Evolutionary conservation across 1,284 basidiomycete species (phyloP), one percentile per base, ranked within the genome.

Genomic region (Ceratobasidium theobromae): DNA sequence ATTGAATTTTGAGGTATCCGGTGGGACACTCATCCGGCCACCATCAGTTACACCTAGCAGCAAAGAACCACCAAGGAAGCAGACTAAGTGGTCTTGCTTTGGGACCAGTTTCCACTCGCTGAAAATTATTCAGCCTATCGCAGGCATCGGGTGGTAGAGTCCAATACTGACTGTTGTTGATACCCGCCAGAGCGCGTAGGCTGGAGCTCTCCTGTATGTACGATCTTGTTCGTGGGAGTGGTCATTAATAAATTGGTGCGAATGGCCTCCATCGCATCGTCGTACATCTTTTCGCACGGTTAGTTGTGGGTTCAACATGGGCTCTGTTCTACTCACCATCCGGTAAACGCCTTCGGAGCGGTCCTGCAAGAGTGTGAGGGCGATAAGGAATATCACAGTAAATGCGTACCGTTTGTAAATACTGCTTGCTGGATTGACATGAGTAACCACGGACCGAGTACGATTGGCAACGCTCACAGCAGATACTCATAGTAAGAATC

Each of bases 81-180:
- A 98, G 0, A 93, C 94, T n/a, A 98, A 84, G 75, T 97, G 95
- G 75, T 98, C 95, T 78, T 98, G 95, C 76, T 97, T 96, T 11
- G 90, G 89, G 1, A 82, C 79, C 16, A 89, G 78, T 28, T 81
- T 80, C 90, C 89, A 93, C 52, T 77, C 76, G 23, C 89, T 91
- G 70, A 6, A 27, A 16, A 53, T 11, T 43, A 45, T 16, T 52
- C n/a, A 52, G 27, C 49, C 43, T 28, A 51, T 12, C 33, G 32
- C 21, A 28, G 21, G 48, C 30, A 43, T 32, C 21, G 54, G 35
- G 23, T 27, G 23, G 46, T 14, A 14, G n/a, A 5, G 40, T 6
- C n/a, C 6, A 38, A 14, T 16, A 68, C 77, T 69, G 55, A 76
- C 77, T 74, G 66, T 21, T 71, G 60, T 12, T 74, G 73, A n/a